Evolutionary conservation across 306 rosid genomes (phyloP).

Genomic region (Glycine tomentella): DNA sequence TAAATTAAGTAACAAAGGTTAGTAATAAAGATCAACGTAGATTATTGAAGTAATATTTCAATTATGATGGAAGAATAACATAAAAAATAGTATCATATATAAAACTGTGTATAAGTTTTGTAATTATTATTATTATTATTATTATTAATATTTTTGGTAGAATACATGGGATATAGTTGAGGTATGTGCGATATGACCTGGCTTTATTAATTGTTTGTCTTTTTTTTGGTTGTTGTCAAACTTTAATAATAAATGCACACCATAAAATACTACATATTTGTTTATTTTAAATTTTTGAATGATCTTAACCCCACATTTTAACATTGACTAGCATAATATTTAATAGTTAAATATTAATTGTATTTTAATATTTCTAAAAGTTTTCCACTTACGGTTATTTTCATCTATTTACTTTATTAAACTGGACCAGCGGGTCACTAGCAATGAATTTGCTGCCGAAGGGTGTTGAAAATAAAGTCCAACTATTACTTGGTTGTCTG

Average conservation of each 20-base stretch:
- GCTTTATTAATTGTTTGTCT: neutral
- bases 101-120: too few relatives aligned
- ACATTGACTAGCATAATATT: neutral
- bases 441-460: conserved; percentile 29
- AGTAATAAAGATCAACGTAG: too few relatives aligned
- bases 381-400: too few relatives aligned
- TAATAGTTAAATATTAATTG: neutral
- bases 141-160: neutral
- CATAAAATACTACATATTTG: neutral
- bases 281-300: neutral
- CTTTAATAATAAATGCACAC: neutral
- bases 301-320: neutral
- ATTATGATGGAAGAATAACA: too few relatives aligned
- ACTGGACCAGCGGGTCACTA: neutral
- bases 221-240: neutral
- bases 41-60: too few relatives aligned
- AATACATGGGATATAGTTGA: conserved; percentile 16
- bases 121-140: too few relatives aligned
- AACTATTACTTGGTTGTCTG: conserved; percentile 15
- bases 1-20: too few relatives aligned
- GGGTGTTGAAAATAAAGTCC: conserved; percentile 35
- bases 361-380: neutral
- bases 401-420: neutral
- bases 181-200: neutral
- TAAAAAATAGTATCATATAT: too few relatives aligned